Percentiles rank a stretch among this genome's conserved stretches.
phyloP scores from a whole-genome alignment of 2,329 filamentous ascomycete species.

The Fusarium sp. region DNA sequence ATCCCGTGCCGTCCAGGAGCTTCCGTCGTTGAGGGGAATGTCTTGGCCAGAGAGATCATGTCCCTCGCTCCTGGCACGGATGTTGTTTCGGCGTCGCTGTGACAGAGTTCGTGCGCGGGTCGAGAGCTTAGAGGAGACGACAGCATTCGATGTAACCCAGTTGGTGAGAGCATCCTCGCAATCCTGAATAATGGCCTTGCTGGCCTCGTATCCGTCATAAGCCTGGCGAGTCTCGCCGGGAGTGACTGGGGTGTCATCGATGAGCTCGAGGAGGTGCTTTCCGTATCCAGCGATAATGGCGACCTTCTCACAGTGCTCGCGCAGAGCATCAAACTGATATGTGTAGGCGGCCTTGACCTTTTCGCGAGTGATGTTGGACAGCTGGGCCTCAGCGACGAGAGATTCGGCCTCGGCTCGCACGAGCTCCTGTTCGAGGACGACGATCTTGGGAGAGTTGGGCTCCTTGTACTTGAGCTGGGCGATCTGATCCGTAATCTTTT shows the following conservation, averaged over 20 bases:
- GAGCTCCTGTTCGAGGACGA: conserved; percentile 97
- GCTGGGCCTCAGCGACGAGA: conserved; percentile 96
- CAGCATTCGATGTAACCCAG: conserved; percentile 91
- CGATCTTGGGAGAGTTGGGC: conserved; percentile 95
- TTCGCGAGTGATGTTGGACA: conserved; percentile 99
- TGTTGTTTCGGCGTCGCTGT: conserved; percentile 79
- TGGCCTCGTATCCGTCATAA: conserved; percentile 97
- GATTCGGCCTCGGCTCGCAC: conserved; percentile 98
- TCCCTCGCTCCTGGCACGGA: conserved; percentile 72
- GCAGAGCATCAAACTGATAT: conserved; percentile 97
- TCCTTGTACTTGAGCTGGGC: conserved; percentile 99
- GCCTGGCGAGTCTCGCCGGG: conserved; percentile 94
- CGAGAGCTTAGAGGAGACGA: conserved; percentile 86
- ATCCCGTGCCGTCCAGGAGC: conserved; percentile 83
- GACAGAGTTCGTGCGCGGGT: conserved; percentile 87
- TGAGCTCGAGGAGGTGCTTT: conserved; percentile 95
- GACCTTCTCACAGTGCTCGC: conserved; percentile 97
- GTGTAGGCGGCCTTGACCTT: conserved; percentile 98
- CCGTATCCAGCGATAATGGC: conserved; percentile 97
- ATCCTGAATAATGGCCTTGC: conserved; percentile 98
- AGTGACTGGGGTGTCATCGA: conserved; percentile 96
- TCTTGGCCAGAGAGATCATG: conserved; percentile 87
- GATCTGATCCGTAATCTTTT: conserved; percentile 99
- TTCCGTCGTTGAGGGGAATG: conserved; percentile 75
- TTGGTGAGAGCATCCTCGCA: conserved; percentile 97